A percentile compares a stretch with the other conserved stretches of the same genome.
Evolutionary conservation across 2,329 filamentous ascomycete genomes (phyloP).

Genomic region (Epichloe glyceriae): DNA sequence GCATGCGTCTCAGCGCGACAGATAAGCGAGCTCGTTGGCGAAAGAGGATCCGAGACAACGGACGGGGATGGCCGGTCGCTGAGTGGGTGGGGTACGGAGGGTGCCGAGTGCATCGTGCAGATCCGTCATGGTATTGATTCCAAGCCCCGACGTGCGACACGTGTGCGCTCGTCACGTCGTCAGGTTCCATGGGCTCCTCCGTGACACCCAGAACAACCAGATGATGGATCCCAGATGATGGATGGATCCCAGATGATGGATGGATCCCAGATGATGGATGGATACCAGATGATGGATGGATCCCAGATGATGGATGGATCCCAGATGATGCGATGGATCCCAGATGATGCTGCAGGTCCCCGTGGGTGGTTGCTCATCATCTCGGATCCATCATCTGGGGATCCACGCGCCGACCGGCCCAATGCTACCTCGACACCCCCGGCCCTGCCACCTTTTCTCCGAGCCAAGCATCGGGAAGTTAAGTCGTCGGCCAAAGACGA

Average conservation of each 20-base stretch:
- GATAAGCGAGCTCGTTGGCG: background rate
- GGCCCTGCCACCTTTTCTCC: background rate
- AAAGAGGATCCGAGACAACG: background rate
- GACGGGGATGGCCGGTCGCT: background rate
- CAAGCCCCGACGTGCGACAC: background rate
- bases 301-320: too few relatives aligned
- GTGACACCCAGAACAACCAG: too few relatives aligned
- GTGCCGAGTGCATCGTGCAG: too few relatives aligned
- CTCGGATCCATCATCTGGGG: background rate
- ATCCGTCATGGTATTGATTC: background rate
- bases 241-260: too few relatives aligned
- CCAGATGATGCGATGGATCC: too few relatives aligned
- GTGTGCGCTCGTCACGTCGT: background rate
- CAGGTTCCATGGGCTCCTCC: background rate
- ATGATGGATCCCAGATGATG: too few relatives aligned
- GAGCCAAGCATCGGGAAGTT: too few relatives aligned
- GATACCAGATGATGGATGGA: too few relatives aligned
- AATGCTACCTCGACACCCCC: background rate
- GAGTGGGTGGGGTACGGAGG: background rate
- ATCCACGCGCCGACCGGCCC: constrained; percentile 1
- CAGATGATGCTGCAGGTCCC: too few relatives aligned
- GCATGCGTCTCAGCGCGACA: background rate
- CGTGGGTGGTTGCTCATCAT: too few relatives aligned
- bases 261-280: too few relatives aligned
- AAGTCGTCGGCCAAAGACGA: background rate